phyloP scores from a whole-genome alignment of 352 stramenopile species.

The Phytophthora ramorum region DNA sequence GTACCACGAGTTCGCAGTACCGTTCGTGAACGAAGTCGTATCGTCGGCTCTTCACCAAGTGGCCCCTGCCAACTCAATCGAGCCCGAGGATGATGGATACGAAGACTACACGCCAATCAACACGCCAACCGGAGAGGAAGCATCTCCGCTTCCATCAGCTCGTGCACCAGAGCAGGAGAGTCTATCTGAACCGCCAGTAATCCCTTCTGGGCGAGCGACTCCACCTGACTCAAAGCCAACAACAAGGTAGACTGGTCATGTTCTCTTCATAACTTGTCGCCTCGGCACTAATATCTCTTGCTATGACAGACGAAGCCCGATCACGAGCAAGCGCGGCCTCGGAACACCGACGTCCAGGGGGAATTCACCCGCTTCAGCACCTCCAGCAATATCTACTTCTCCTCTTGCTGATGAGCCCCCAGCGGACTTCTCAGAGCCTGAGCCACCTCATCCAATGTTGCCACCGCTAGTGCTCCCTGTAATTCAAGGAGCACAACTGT shows the following conservation, averaged over 20 bases:
- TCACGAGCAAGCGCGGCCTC: constrained; percentile 32
- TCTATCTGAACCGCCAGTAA: background rate
- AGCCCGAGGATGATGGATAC: constrained; percentile 19
- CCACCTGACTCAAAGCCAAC: constrained; percentile 24
- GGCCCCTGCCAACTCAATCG: background rate
- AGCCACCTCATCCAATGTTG: constrained; percentile 2
- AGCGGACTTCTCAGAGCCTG: background rate
- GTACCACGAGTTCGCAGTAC: constrained; percentile 10
- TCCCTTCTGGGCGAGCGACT: constrained; percentile 14
- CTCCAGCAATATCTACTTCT: constrained; percentile 10
- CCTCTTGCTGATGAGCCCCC: background rate
- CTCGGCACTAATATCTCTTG: background rate
- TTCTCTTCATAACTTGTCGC: background rate
- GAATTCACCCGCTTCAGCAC: constrained; percentile 9
- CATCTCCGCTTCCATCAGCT: constrained; percentile 1
- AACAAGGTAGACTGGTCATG: constrained; percentile 10
- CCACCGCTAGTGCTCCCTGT: constrained; percentile 27
- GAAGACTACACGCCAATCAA: constrained; percentile 32
- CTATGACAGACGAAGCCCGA: constrained; percentile 31
- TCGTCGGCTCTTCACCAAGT: constrained; percentile 15
- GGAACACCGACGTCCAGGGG: constrained; percentile 15
- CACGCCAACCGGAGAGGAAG: constrained; percentile 9
- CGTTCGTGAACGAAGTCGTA: constrained; percentile 21
- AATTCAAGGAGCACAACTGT: constrained; percentile 6
- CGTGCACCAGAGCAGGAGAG: constrained; percentile 6